Evolutionary conservation across 2,329 filamentous ascomycete species (phyloP).

Genomic region (Hymenoscyphus salicellus): DNA sequence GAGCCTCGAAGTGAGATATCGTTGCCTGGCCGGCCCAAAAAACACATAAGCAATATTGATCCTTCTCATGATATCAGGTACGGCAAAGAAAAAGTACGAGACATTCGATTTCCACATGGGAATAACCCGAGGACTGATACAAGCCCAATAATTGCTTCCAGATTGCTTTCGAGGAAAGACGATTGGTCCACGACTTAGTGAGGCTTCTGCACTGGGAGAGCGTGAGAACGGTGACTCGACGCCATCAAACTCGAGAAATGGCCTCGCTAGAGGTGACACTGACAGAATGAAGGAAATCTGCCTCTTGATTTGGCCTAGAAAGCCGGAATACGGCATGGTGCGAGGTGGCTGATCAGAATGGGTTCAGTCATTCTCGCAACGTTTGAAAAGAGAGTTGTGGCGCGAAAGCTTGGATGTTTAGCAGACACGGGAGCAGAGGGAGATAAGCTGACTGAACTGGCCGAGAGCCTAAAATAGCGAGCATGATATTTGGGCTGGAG

Average conservation of each 20-base stretch:
- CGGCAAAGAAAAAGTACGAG: background rate
- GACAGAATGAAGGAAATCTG: background rate
- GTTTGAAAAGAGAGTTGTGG: slow-evolving; percentile 3
- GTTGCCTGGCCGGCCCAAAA: background rate
- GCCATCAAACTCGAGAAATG: background rate
- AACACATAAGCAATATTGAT: background rate
- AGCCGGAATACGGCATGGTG: background rate
- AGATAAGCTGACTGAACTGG: background rate
- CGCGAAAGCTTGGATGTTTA: background rate
- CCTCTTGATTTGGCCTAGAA: background rate
- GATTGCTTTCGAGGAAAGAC: background rate
- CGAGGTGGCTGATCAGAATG: background rate
- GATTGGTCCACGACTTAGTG: background rate
- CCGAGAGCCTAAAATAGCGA: background rate
- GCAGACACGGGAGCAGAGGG: background rate
- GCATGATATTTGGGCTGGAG: background rate
- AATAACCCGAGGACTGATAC: background rate
- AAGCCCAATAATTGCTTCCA: background rate
- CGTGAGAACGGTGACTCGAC: background rate
- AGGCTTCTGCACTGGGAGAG: background rate
- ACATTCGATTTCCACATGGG: background rate
- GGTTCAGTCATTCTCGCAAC: background rate
- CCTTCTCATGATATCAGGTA: background rate
- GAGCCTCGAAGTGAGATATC: background rate
- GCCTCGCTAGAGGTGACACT: background rate